Conservation (phyloP, 202 grass and related monocot species). For the Bolboschoenoplectus hybrid region DNA sequence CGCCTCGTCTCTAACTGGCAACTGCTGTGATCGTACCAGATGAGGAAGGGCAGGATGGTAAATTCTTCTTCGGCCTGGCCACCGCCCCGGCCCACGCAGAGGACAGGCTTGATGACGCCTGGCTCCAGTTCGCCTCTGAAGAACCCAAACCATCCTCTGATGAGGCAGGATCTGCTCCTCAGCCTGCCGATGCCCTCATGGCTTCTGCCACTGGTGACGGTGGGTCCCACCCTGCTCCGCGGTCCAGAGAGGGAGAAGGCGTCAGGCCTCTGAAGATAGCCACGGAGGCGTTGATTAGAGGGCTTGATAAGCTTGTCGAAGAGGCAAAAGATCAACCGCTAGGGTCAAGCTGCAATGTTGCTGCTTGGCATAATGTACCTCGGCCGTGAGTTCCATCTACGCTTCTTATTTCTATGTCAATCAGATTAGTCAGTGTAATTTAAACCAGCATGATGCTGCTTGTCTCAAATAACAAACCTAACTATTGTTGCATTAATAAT, state of each 20-base stretch:
- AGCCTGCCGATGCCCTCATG: slow-evolving; percentile 48
- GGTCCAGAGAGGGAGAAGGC: background rate
- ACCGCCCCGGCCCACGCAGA: slow-evolving; percentile 88
- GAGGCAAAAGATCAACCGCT: slow-evolving; percentile 41
- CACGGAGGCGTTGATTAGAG: slow-evolving; percentile 87
- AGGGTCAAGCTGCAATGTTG: slow-evolving; percentile 67
- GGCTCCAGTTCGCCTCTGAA: slow-evolving; percentile 77
- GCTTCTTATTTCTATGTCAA: no score
- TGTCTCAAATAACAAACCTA: no score
- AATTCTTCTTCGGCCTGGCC: slow-evolving; percentile 88
- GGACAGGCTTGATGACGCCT: slow-evolving; percentile 84
- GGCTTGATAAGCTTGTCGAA: slow-evolving; percentile 64
- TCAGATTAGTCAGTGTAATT: no score
- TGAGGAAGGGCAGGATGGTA: no score
- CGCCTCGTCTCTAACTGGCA: no score
- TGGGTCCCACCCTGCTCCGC: slow-evolving; percentile 61
- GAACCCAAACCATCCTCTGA: slow-evolving; percentile 44
- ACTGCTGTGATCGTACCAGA: no score
- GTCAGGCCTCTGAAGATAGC: slow-evolving; percentile 57
- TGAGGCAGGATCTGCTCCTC: background rate
- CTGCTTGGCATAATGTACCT: slow-evolving; percentile 95
- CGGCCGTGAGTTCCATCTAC: slow-evolving; percentile 58
- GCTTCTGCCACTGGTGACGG: slow-evolving; percentile 64
- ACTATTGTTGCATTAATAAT: no score
- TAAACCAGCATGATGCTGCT: no score